Base-by-base conservation (phyloP, 352 stramenopile species). In the Globisporangium ultimum region DNA sequence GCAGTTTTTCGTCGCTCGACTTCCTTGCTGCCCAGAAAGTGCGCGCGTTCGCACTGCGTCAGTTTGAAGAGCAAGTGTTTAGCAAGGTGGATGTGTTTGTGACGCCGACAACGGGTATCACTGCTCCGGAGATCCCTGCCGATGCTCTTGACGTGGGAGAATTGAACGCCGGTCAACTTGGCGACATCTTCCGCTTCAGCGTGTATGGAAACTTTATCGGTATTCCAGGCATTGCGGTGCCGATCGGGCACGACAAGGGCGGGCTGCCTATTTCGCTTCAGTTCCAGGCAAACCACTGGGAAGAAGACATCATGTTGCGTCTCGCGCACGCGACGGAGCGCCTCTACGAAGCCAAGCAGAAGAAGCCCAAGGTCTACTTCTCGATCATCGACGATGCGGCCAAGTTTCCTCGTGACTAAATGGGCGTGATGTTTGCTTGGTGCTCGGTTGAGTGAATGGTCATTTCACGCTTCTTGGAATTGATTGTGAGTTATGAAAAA, bases 81-180 rank as follows among this genome's bases (percentile, higher is more conserved):
- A 74, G 78, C 58, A 83, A 93, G 52, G 74, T 97, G 52, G 88
- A 97, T 67, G 84, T 88, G n/a, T 93, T 97, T 48, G 68, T 97
- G 53, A 89, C 80, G 14, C 92, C 92, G 10, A 84, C 86, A n/a
- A 88, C 81, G 1, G 84, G 71, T 14, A 84, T 93, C 36, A 82
- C 76, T 8, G 88, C 87, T 7, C 92, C 90, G 1, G 66, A 85
- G 50, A 81, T 97, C 53, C 70, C 67, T 7, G 15, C 24, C 9
- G 78, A 84, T 46, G 76, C 75, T 9, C 68, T 80, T 28, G 50
- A 53, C 24, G 72, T 58, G 21, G 82, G 79, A 6, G 76, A 87
- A 36, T 58, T 93, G 0, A 90, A 96, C 47, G 72, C 69, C 9
- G 52, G 68, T 11, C 68, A 83, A 38, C 60, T 89, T 18, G 66